Conservation (phyloP, 164 flowering plant genomes). For the Nymphaea thermarum region DNA sequence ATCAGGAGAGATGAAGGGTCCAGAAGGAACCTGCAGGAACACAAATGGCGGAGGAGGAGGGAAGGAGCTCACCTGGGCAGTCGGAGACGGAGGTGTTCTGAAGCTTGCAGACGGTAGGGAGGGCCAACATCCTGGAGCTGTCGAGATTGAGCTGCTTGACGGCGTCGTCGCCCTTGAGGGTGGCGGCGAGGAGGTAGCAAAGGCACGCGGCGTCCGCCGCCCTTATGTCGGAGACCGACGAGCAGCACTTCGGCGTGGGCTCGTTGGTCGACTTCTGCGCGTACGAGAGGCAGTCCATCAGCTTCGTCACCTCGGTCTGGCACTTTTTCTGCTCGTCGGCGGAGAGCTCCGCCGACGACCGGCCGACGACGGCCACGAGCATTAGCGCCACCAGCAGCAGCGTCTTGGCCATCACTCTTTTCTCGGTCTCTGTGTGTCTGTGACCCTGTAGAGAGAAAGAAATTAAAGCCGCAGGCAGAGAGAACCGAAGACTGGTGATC, state of each 20-base stretch:
- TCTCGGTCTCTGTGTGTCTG: no score
- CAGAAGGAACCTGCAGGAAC: no score
- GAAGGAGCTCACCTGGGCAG: conserved; percentile 45
- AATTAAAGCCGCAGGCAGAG: no score
- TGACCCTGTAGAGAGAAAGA: no score
- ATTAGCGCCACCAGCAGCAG: no score
- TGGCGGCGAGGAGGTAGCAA: conserved; percentile 41
- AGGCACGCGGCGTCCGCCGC: conserved; percentile 37
- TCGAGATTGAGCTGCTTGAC: conserved; percentile 45
- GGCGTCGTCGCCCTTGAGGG: conserved; percentile 24
- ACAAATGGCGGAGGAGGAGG: not conserved
- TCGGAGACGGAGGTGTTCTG: conserved; percentile 30
- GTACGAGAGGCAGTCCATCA: conserved; percentile 37
- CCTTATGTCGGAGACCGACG: conserved; percentile 22
- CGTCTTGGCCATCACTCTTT: no score
- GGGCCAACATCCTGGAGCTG: conserved; percentile 35
- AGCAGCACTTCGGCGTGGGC: conserved; percentile 54
- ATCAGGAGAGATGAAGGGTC: not conserved
- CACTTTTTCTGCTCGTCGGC: conserved; percentile 18
- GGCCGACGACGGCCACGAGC: no score
- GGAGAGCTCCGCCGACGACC: not conserved
- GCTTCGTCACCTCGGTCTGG: conserved; percentile 21
- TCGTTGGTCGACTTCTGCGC: conserved; percentile 34
- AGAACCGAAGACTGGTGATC: no score
- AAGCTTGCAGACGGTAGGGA: conserved; percentile 46